Conservation (phyloP, 352 stramenopile species). For the Phytophthora colocasiae region DNA sequence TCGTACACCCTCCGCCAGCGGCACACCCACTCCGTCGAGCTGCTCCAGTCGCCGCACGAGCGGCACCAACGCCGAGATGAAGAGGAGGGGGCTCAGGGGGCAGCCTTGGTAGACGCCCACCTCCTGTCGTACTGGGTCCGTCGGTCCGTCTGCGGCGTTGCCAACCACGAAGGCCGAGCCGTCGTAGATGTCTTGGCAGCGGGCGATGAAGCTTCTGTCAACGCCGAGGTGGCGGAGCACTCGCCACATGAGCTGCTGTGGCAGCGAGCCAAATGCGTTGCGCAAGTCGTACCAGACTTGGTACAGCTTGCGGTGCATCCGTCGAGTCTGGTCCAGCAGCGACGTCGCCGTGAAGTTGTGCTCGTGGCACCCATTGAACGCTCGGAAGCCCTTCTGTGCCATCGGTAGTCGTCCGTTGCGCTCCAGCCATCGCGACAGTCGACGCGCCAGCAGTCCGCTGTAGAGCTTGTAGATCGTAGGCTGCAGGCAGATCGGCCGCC, state of each 20-base stretch:
- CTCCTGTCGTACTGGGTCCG: constrained; percentile 21
- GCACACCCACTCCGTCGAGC: constrained; percentile 6
- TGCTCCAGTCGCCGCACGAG: constrained; percentile 10
- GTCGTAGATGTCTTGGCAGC: constrained; percentile 6
- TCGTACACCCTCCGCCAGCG: neutral
- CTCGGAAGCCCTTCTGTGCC: constrained; percentile 30
- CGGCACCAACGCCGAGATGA: constrained; percentile 20
- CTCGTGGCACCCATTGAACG: constrained; percentile 19
- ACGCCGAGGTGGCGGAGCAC: neutral
- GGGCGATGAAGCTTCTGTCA: neutral
- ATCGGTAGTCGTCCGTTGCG: constrained; percentile 11
- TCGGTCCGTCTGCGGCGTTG: constrained; percentile 27
- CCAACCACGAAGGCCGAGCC: constrained; percentile 12
- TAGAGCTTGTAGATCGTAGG: constrained; percentile 43
- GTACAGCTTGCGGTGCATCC: too few relatives aligned
- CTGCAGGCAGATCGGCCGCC: constrained; percentile 44
- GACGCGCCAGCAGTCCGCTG: constrained; percentile 17
- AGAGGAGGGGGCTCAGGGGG: constrained; percentile 31
- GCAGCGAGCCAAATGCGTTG: too few relatives aligned
- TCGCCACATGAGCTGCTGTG: neutral
- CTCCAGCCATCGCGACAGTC: constrained; percentile 25
- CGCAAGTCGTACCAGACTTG: too few relatives aligned
- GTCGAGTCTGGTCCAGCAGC: too few relatives aligned
- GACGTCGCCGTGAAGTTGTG: too few relatives aligned
- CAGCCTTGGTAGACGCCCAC: constrained; percentile 33